Base-by-base conservation (phyloP, 2,329 filamentous ascomycete genomes). In the Trichoderma guizhouense region DNA sequence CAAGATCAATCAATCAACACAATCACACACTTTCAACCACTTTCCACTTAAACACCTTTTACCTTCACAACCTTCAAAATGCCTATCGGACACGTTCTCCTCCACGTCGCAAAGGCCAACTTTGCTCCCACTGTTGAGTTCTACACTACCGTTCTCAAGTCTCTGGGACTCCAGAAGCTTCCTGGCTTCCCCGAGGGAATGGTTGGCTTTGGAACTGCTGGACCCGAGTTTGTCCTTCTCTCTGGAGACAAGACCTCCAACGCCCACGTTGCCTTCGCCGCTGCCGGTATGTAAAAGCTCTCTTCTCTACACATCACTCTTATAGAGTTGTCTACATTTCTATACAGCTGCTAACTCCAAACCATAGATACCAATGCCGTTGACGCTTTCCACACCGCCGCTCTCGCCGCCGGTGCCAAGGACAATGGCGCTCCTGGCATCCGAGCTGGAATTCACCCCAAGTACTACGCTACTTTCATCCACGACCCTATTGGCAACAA, bases 391-490 rank as follows among this genome's bases (percentile, higher is more conserved):
- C 78, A 86, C 72, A 61, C 74, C 60, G 76, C 79, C 1, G 83
- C 80, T 24, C 79, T 82, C 4, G 65, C 83, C 5, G 78, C 77
- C 7, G 84, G 84, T 0, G 84, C 78, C 8, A 82, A 79, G 64
- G 80, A 81, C 73, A 85, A 86, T 72, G 84, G 84, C 1, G 73
- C 78, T 5, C 84, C 85, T 0, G 85, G 84, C 0, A 68, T 79
- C 9, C 78, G 85, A 32, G 72, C 79, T 3, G 76, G 83, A 5
- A 85, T 84, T 74, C 77, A 79, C 51, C 77, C 79, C 6, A 76
- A 78, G n/a, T 86, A 86, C 74, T 86, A 85, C 58, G 84, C 77
- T 1, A 81, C 84, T 3, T 86, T 84, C 76, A 79, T 85, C 30
- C 74, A 79, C 43, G 84, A 86, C 74, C 84, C 84, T 1, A 77